A percentile compares a stretch with the other conserved stretches of the same genome.
Evolutionary conservation across 495 filamentous ascomycete genomes (phyloP).

Genomic region (Poronia punctata): DNA sequence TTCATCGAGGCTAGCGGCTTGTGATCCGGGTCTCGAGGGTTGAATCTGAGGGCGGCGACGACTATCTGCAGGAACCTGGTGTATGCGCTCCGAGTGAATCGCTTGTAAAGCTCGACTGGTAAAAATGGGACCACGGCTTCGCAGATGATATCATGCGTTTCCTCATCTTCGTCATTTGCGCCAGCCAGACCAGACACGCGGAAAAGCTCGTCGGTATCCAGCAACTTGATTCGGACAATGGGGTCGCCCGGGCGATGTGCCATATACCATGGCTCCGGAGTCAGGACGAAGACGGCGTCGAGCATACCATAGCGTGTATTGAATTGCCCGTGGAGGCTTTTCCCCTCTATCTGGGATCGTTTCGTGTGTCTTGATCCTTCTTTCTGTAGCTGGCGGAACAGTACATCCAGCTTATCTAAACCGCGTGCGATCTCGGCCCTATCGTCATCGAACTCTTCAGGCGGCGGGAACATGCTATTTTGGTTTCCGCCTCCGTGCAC

Average conservation of each 20-base stretch:
- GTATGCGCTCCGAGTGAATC: neutral
- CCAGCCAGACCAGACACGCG: neutral
- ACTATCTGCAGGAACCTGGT: neutral
- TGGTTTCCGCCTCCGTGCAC: too few relatives aligned
- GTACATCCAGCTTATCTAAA: neutral
- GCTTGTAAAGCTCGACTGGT: neutral
- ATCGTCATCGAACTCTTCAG: too few relatives aligned
- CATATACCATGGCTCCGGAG: neutral
- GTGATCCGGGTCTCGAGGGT: neutral
- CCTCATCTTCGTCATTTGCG: neutral
- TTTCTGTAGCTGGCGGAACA: too few relatives aligned
- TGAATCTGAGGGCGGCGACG: neutral
- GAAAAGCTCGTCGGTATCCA: neutral
- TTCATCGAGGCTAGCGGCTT: neutral
- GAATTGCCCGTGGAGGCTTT: neutral
- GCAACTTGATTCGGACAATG: neutral
- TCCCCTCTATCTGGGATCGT: too few relatives aligned
- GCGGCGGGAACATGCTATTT: too few relatives aligned
- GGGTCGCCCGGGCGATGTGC: slow-evolving; percentile 2
- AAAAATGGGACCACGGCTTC: slow-evolving; percentile 6
- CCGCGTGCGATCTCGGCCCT: neutral
- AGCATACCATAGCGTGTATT: neutral
- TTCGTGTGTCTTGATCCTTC: neutral
- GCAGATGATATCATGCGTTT: neutral
- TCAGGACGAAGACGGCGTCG: neutral